Conservation (phyloP, 441 rosid genomes). For the Corymbia citriodora region DNA sequence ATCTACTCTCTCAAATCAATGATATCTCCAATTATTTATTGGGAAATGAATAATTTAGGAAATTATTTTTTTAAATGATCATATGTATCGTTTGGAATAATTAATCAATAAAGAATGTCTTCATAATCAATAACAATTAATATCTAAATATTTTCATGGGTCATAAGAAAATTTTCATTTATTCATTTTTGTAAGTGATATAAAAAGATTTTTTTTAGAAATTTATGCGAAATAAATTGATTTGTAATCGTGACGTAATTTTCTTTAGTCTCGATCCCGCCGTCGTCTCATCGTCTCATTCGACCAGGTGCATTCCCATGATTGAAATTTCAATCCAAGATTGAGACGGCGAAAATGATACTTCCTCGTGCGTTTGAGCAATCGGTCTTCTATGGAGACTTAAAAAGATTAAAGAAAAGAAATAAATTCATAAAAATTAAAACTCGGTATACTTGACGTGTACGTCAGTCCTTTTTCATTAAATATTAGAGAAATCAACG, state of each 20-base stretch:
- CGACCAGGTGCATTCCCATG: neutral
- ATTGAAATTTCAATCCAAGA: neutral
- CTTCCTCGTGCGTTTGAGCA: neutral
- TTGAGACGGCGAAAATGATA: neutral
- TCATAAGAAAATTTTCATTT: fast-evolving
- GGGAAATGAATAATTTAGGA: neutral
- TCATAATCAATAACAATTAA: fast-evolving
- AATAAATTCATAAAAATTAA: neutral
- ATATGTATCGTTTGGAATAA: fast-evolving
- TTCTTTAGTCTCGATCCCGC: neutral
- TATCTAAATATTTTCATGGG: neutral
- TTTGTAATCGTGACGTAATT: fast-evolving
- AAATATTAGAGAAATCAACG: neutral
- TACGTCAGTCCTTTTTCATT: neutral
- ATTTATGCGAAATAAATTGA: fast-evolving
- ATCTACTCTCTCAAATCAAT: neutral
- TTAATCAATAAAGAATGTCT: neutral
- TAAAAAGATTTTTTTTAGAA: fast-evolving
- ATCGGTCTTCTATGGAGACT: neutral
- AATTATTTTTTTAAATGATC: fast-evolving
- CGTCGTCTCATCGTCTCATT: no score
- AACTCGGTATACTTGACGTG: neutral
- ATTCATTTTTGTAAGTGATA: fast-evolving
- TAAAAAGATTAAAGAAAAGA: neutral
- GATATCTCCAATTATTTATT: fast-evolving